Evolutionary conservation across 371 early-diverging fungal species (phyloP).

Genomic region (Rhizomucor miehei): DNA sequence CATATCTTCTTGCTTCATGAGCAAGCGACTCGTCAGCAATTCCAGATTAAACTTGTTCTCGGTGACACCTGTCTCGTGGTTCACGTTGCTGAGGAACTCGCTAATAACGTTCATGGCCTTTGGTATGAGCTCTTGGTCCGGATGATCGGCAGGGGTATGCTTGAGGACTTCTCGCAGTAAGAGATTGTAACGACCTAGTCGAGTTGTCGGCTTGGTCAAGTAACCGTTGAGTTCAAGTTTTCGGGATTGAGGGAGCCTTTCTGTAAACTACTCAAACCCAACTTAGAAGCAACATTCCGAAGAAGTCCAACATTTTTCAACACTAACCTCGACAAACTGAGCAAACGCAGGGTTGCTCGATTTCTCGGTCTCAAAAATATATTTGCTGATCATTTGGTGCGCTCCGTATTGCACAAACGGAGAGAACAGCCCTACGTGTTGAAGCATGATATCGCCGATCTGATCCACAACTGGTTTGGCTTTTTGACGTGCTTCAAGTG

Average conservation of each 20-base stretch:
- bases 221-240: slow-evolving; percentile 82
- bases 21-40: slow-evolving; percentile 23
- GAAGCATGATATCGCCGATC: slow-evolving; percentile 84
- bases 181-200: slow-evolving; percentile 87
- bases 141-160: slow-evolving; percentile 77
- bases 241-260: slow-evolving; percentile 74
- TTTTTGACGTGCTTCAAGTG: slow-evolving; percentile 71
- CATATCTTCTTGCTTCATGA: slow-evolving; percentile 16
- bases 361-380: slow-evolving; percentile 78
- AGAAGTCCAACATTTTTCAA: background rate
- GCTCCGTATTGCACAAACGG: slow-evolving; percentile 89
- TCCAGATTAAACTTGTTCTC: slow-evolving; percentile 73
- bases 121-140: slow-evolving; percentile 66
- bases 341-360: slow-evolving; percentile 63
- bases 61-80: slow-evolving; percentile 81
- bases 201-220: slow-evolving; percentile 81
- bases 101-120: slow-evolving; percentile 64
- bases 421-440: slow-evolving; percentile 68
- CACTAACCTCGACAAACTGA: slow-evolving; percentile 67
- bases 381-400: slow-evolving; percentile 82
- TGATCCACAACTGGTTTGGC: slow-evolving; percentile 67
- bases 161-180: slow-evolving; percentile 84
- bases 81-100: slow-evolving; percentile 71
- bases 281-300: background rate
- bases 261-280: slow-evolving; percentile 19